Percentiles rank a stretch among this genome's conserved stretches.
Evolutionary conservation across 2,329 filamentous ascomycete species (phyloP).

Genomic region (Elsinoe batatas): DNA sequence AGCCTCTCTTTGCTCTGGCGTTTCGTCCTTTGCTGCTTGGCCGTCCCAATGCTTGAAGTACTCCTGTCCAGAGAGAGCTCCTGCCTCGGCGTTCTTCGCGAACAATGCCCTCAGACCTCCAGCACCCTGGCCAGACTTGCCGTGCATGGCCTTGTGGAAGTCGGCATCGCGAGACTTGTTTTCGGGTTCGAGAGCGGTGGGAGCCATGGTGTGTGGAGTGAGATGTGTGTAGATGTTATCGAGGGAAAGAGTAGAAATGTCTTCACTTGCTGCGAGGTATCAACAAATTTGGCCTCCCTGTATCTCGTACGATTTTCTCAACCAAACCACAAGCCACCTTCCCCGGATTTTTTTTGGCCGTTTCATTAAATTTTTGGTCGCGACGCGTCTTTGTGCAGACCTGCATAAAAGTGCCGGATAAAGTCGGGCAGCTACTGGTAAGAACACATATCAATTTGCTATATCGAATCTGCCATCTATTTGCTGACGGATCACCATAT

Average conservation of each 20-base stretch:
- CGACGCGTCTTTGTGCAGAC: background rate
- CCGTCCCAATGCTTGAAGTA: constrained; percentile 98
- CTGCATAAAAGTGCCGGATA: background rate
- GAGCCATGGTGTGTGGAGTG: constrained; percentile 19
- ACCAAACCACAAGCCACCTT: background rate
- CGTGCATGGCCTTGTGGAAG: constrained; percentile 78
- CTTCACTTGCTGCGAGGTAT: too few relatives aligned
- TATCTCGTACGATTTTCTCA: constrained; percentile 11
- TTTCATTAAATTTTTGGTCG: constrained; percentile 25
- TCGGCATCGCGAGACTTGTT: constrained; percentile 42
- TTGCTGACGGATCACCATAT: too few relatives aligned
- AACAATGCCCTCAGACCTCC: constrained; percentile 74
- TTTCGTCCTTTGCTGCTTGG: constrained; percentile 69
- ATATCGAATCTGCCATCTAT: too few relatives aligned
- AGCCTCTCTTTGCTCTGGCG: constrained; percentile 69
- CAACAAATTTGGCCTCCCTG: constrained; percentile 1
- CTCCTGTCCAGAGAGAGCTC: constrained; percentile 74
- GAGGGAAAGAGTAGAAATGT: background rate
- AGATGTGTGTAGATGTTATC: background rate
- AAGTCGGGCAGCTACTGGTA: background rate
- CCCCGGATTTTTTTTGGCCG: constrained; percentile 49
- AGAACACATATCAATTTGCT: background rate
- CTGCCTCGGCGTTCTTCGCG: constrained; percentile 67
- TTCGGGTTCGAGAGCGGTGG: constrained; percentile 31
- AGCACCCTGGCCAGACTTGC: constrained; percentile 68